Evolutionary conservation across 192 early-diverging fungal species (phyloP), one percentile per base, ranked within the genome.

Genomic region (Umbelopsis sp.): DNA sequence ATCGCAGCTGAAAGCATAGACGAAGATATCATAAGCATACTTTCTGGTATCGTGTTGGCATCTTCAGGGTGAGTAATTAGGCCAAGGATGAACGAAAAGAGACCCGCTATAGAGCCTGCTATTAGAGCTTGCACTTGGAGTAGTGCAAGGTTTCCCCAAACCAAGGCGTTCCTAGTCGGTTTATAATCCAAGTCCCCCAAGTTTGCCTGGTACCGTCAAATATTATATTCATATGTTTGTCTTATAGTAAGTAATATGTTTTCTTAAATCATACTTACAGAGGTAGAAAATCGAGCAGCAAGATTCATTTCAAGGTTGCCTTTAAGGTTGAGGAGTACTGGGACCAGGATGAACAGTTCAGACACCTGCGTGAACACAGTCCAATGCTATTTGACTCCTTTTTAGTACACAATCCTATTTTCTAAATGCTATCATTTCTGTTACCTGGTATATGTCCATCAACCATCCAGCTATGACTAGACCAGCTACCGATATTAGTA

Each of bases 241-340:
- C 20, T 51, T 50, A 32, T 34, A 21, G 17, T 21, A 67, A 12
- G 29, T 29, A 75, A 41, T 34, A 41, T 11, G 12, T n/a, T n/a
- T n/a, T 11, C n/a, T 6, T 9, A 22, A 53, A 66, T 62, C 0
- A 50, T 22, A 24, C 45, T 47, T 78, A 91, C 82, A 69, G 83
- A 87, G 10, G 94, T 96, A 2, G 93, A 92, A 21, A 97, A 81
- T 9, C 95, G 86, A n/a, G 94, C 88, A 7, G 93, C 92, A 66
- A 97, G 84, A 56, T 93, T 97, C 84, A 96, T 91, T 74, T 97
- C 95, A 16, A 96, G 85, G 78, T 96, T 97, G 66, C 95, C 94
- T 70, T 97, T 97, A 21, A 97, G 78, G 72, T 95, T 95, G 32
- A 97, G 75, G 12, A 97, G 74, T 32, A 95, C 90, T 4, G 95